These are phyloP conservation scores for Edaphochlamys debaryana DNA, from an alignment of 139 green algal species.

Conservation along the genomic window DNA sequence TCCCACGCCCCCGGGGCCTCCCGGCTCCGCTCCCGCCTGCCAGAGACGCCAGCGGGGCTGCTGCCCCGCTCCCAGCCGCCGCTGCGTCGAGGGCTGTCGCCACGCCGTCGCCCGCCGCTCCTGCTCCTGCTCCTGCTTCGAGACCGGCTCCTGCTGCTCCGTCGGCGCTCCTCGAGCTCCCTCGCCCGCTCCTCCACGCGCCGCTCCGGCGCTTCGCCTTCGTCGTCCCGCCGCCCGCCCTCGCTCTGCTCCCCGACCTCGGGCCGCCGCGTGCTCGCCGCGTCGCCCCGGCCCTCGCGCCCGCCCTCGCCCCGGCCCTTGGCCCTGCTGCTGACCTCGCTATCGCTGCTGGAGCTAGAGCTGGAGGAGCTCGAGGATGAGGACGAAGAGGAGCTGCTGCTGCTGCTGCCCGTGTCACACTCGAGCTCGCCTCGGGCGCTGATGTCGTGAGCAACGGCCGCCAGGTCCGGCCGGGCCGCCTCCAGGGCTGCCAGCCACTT, in stretches of 20 bases:
- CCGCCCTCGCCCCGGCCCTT: not conserved
- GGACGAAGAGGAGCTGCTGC: not conserved
- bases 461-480: conserved; percentile 71
- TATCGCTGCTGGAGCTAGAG: not conserved
- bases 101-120: not conserved
- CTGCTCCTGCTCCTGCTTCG: not conserved
- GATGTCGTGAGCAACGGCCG: conserved; percentile 55
- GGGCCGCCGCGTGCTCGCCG: not conserved
- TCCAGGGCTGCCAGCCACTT: conserved; percentile 72
- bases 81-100: not conserved
- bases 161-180: not conserved
- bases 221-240: no score
- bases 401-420: conserved; percentile 42
- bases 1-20: no score
- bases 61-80: no score
- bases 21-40: no score
- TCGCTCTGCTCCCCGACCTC: not conserved
- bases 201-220: no score
- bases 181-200: no score
- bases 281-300: not conserved
- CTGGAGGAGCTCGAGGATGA: conserved; percentile 46
- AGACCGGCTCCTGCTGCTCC: no score
- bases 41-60: no score
- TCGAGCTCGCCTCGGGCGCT: conserved; percentile 17
- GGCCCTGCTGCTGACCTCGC: not conserved